These are phyloP conservation scores for Solanum acaule DNA, from an alignment of 257 asterid genomes.

Conservation along the genomic window DNA sequence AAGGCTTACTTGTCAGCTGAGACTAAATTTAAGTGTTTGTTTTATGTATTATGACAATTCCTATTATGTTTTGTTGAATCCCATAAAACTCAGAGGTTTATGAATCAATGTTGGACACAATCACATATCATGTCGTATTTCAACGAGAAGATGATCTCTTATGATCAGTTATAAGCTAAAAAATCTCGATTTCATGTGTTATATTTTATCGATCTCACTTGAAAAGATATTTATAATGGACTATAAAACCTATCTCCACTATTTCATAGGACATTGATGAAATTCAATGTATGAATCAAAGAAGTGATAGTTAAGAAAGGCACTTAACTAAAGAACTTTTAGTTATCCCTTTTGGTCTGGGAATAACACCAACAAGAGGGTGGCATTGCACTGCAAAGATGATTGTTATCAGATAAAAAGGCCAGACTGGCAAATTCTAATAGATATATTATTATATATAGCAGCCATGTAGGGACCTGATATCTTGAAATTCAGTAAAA, in stretches of 20 bases:
- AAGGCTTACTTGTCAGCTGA: no score
- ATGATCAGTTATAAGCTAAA: neutral
- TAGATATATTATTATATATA: neutral
- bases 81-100: neutral
- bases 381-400: neutral
- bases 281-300: neutral
- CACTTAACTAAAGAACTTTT: neutral
- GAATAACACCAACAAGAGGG: neutral
- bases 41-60: neutral
- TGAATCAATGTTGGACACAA: neutral
- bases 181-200: neutral
- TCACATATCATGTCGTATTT: neutral
- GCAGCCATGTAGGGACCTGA: neutral
- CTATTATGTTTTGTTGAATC: neutral
- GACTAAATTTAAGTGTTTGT: no score
- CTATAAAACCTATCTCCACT: neutral
- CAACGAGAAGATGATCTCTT: neutral
- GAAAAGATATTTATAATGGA: neutral
- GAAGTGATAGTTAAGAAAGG: conserved; percentile 16
- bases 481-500: neutral
- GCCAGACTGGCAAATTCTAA: conserved; percentile 18
- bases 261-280: neutral
- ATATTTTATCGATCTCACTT: neutral
- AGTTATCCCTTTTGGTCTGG: neutral
- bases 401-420: conserved; percentile 14